Base-by-base conservation (phyloP, 1,139 yeast species). In the Schwanniomyces etchellsii region DNA sequence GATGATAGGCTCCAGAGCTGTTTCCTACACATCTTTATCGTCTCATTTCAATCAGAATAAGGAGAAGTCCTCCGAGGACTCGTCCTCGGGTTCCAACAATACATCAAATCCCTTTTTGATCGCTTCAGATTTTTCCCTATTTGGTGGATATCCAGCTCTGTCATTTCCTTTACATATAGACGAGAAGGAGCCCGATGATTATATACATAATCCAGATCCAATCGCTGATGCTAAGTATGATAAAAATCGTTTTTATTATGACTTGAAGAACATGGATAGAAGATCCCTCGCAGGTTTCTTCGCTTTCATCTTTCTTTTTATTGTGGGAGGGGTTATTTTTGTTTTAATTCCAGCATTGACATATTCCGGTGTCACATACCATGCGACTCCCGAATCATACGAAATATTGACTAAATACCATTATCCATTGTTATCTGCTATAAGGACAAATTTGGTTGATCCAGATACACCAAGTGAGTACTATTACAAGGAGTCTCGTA, bases 131-230 rank as follows among this genome's bases (percentile, higher is more conserved):
- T 66, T 78, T 43, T 77, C 88, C 31, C 96, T 96, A 2, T 88
- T 88, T 62, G 96, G 96, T 33, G 96, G 96, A 7, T 88, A 84
- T 53, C 96, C 96, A 2, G 91, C 95, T 4, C 68, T 84, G 4
- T 75, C 86, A 2, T 88, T 88, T 60, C 96, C 96, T 1, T 61
- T 88, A 33, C 79, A 75, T 44, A 76, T 88, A 40, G 95, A 86
- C 36, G 96, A 88, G 47, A 83, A 83, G 55, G 96, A 88, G 56
- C 81, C 85, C 3, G 96, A 88, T 58, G 96, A 88, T 52, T 86
- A 84, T 48, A 54, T 88, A 40, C 96, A 88, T 56, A 88, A 88
- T 54, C 96, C 96, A 1, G 95, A 88, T 52, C 95, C 95, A 6
- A 81, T 86, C 24, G 78, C 74, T 28, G 96, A 88, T 54, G 94